phyloP scores from a whole-genome alignment of 2,329 filamentous ascomycete species.

The Diaporthe sp. region DNA sequence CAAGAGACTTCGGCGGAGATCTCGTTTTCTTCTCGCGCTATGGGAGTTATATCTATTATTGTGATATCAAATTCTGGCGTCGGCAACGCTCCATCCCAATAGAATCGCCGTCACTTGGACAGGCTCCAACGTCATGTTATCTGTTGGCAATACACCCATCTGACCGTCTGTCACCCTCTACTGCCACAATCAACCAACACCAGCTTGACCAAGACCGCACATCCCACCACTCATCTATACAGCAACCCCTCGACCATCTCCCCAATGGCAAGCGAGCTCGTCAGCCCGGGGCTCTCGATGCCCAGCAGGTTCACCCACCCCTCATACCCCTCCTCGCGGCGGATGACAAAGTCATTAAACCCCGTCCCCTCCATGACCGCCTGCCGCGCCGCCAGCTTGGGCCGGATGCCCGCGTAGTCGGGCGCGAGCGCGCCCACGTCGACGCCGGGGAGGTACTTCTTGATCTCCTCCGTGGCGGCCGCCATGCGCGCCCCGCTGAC shows the following conservation, averaged over 20 bases:
- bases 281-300: constrained; percentile 94
- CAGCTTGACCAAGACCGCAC: too few relatives aligned
- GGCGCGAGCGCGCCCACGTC: constrained; percentile 76
- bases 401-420: constrained; percentile 93
- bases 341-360: constrained; percentile 89
- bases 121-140: background rate
- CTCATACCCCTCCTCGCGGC: constrained; percentile 80
- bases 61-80: background rate
- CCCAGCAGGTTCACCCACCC: constrained; percentile 93
- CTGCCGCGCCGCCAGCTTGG: constrained; percentile 76
- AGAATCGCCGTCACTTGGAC: background rate
- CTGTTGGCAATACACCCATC: background rate
- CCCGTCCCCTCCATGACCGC: constrained; percentile 74
- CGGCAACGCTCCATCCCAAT: background rate
- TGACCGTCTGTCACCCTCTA: background rate
- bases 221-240: constrained; percentile 52
- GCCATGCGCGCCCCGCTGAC: constrained; percentile 75
- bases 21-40: background rate
- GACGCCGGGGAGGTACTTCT: constrained; percentile 82
- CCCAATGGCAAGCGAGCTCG: constrained; percentile 87
- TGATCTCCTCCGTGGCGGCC: constrained; percentile 81
- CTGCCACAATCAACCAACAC: background rate
- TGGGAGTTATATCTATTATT: background rate
- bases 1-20: background rate
- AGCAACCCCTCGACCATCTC: constrained; percentile 76